Conservation (phyloP, 1,139 yeast species). For the Magnusiomyces ingens region DNA sequence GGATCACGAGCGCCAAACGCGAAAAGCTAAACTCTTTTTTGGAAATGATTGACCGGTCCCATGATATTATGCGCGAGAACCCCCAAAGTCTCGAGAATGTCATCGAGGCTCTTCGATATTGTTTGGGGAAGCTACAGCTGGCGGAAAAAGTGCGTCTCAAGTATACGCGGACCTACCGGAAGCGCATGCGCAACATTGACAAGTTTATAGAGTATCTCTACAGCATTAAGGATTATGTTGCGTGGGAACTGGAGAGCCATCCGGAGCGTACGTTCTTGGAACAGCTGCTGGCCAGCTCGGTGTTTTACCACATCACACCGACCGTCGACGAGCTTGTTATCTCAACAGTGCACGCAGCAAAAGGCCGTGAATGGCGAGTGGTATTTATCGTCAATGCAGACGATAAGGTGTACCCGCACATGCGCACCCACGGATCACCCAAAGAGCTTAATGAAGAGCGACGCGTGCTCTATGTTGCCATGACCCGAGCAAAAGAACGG, state of each 20-base stretch:
- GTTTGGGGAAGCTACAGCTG: no score
- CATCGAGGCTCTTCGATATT: no score
- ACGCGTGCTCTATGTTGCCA: conserved; percentile 79
- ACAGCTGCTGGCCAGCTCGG: conserved; percentile 3
- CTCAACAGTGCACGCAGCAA: conserved; percentile 85
- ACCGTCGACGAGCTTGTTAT: conserved; percentile 22
- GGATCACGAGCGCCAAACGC: conserved; percentile 6
- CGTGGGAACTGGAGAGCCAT: background rate
- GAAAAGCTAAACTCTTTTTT: conserved; percentile 30
- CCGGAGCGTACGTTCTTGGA: conserved; percentile 6
- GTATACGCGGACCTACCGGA: no score
- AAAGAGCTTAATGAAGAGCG: conserved; percentile 63
- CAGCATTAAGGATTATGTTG: conserved; percentile 28
- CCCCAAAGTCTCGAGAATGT: conserved; percentile 5
- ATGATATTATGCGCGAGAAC: conserved; percentile 19
- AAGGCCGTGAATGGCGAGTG: conserved; percentile 92
- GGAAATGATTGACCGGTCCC: conserved; percentile 31
- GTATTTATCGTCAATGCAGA: conserved; percentile 54
- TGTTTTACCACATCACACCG: background rate
- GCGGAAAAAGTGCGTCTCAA: no score
- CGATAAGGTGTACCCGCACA: conserved; percentile 27
- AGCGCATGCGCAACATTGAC: no score
- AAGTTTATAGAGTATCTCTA: conserved; percentile 8
- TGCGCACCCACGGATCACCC: conserved; percentile 28
- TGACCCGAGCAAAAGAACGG: conserved; percentile 69